phyloP scores from a whole-genome alignment of 31 red algal species.

The Bonnemaisonia californica region DNA sequence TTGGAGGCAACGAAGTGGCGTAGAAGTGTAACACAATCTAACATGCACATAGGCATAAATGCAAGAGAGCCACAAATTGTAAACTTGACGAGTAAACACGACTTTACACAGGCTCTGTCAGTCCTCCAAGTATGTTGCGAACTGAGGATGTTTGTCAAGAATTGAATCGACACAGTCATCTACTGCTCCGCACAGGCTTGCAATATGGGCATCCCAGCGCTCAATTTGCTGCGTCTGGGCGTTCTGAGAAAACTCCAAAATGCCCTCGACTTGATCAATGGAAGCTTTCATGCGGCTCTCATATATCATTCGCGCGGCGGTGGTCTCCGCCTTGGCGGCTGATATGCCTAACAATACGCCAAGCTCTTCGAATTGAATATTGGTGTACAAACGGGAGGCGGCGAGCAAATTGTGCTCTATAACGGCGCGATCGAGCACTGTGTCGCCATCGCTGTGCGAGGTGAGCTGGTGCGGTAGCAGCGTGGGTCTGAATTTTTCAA shows the following conservation, averaged over 20 bases:
- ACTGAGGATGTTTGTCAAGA: constrained; percentile 63
- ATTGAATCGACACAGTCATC: constrained; percentile 76
- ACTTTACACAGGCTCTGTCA: too few species aligned
- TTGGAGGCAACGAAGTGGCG: neutral
- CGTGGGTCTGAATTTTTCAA: constrained; percentile 74
- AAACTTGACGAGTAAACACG: neutral
- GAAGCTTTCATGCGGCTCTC: constrained; percentile 81
- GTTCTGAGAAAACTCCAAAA: constrained; percentile 56
- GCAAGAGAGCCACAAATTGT: neutral
- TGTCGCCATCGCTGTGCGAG: constrained; percentile 61
- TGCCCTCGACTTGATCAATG: constrained; percentile 88
- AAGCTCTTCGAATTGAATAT: constrained; percentile 79
- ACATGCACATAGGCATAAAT: neutral
- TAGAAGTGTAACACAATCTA: constrained; percentile 1
- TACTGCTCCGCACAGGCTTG: constrained; percentile 52
- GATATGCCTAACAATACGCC: constrained; percentile 72
- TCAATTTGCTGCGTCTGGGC: constrained; percentile 50
- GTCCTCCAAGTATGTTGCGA: constrained; percentile 53
- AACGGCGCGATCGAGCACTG: constrained; percentile 79
- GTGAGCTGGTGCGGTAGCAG: constrained; percentile 65
- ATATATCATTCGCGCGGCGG: constrained; percentile 77
- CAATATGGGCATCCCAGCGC: constrained; percentile 77
- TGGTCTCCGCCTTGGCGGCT: constrained; percentile 68
- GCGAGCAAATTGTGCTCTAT: constrained; percentile 89
- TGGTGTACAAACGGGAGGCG: constrained; percentile 72